These are phyloP conservation scores for Garcileccinum viscosum DNA, from an alignment of 1,284 basidiomycete genomes.

Conservation along the genomic window DNA sequence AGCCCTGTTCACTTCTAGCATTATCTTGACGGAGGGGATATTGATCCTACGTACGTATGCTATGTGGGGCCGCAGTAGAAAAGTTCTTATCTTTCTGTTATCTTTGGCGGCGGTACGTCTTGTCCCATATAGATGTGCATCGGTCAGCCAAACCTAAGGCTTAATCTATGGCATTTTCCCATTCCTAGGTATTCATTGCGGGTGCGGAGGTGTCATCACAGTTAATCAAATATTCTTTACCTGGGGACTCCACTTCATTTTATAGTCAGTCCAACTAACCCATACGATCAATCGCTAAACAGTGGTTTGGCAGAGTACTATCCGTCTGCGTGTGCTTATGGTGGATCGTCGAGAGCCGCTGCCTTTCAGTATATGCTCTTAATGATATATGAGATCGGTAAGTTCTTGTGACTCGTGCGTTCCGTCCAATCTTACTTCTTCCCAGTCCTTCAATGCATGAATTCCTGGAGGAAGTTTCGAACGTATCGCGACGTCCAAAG, in stretches of 20 bases:
- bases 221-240: slow-evolving; percentile 19
- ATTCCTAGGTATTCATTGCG: slow-evolving; percentile 23
- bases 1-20: slow-evolving; percentile 27
- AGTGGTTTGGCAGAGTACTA: slow-evolving; percentile 23
- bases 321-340: slow-evolving; percentile 24
- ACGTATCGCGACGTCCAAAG: slow-evolving; percentile 29
- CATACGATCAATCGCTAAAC: neutral
- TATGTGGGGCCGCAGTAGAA: slow-evolving; percentile 29
- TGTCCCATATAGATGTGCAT: neutral
- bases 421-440: slow-evolving; percentile 1
- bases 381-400: slow-evolving; percentile 35
- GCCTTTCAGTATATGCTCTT: slow-evolving; percentile 29
- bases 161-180: neutral
- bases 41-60: slow-evolving; percentile 37
- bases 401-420: neutral
- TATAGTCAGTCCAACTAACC: slow-evolving; percentile 25
- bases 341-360: slow-evolving; percentile 21
- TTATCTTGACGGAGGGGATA: slow-evolving; percentile 30
- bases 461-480: slow-evolving; percentile 33
- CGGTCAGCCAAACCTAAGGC: neutral
- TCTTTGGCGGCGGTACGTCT: slow-evolving; percentile 27
- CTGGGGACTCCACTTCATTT: slow-evolving; percentile 24
- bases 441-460: slow-evolving; percentile 36
- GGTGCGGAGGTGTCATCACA: slow-evolving; percentile 17
- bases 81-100: slow-evolving; percentile 27